A percentile compares a stretch with the other conserved stretches of the same genome.
These are phyloP conservation scores for Acanthamoeba castellanii DNA, from an alignment of 208 protist species.

Conservation along the genomic window DNA sequence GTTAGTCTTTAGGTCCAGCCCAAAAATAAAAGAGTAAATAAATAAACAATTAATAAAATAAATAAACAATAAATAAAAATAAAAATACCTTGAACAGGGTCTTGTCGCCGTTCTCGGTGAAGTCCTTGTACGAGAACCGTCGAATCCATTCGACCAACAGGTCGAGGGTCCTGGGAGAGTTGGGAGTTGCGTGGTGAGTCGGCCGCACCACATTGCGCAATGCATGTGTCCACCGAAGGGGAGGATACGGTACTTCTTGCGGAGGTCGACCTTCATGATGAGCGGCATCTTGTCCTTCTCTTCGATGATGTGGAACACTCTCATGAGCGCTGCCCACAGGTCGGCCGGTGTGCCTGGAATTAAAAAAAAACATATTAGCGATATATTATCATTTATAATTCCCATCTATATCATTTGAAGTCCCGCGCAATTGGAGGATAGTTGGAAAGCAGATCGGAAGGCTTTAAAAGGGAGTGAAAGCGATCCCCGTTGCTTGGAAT, in stretches of 20 bases:
- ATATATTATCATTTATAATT: too few relatives aligned
- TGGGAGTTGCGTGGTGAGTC: too few relatives aligned
- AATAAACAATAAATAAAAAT: neutral
- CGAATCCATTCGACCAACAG: conserved; percentile 31
- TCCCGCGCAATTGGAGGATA: too few relatives aligned
- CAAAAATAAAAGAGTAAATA: too few relatives aligned
- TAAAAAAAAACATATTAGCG: too few relatives aligned
- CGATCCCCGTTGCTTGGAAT: too few relatives aligned
- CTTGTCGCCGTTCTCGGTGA: conserved; percentile 39
- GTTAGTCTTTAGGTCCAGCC: too few relatives aligned
- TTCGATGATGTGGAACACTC: conserved; percentile 27
- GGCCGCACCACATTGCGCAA: too few relatives aligned
- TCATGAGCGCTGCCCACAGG: conserved; percentile 21
- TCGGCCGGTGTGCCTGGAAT: conserved; percentile 15
- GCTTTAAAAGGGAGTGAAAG: too few relatives aligned
- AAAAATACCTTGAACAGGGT: conserved; percentile 33
- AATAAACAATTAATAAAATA: neutral
- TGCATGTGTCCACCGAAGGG: neutral
- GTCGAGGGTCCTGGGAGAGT: neutral
- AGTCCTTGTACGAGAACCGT: conserved; percentile 55
- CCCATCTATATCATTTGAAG: too few relatives aligned
- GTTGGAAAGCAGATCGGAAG: too few relatives aligned
- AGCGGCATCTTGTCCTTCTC: conserved; percentile 45
- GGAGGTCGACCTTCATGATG: conserved; percentile 33
- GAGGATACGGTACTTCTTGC: neutral